Evolutionary conservation across 208 protist genomes (phyloP).

Genomic region (Crithidia thermophila): DNA sequence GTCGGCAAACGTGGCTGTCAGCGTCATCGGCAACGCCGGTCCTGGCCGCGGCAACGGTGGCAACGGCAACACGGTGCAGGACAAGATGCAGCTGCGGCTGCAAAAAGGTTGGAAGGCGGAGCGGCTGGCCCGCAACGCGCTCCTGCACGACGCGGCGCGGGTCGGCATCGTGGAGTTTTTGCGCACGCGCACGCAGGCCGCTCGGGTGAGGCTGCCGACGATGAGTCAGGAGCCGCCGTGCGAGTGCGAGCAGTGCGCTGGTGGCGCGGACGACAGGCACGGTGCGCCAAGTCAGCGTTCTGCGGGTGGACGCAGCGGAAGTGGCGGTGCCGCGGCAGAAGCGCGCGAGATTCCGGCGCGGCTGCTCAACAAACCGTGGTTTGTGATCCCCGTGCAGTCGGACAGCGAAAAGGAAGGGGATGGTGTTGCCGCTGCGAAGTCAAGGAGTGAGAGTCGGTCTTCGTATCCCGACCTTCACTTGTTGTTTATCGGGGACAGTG

Average conservation of each 20-base stretch:
- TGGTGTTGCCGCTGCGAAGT: background rate
- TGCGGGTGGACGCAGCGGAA: too few species aligned
- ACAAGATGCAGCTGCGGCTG: background rate
- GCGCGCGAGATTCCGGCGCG: constrained; percentile 1
- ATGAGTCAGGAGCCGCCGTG: background rate
- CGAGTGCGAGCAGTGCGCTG: background rate
- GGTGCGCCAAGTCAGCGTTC: too few species aligned
- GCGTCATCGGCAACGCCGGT: background rate
- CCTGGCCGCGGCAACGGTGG: background rate
- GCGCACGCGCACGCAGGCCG: background rate
- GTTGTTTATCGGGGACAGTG: constrained; percentile 30
- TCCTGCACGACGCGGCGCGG: constrained; percentile 2
- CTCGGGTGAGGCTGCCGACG: background rate
- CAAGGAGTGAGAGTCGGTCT: too few species aligned
- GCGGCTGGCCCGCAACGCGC: constrained; percentile 5
- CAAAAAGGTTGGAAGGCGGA: constrained; percentile 14
- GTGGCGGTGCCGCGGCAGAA: too few species aligned
- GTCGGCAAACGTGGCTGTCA: background rate
- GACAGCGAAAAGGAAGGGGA: background rate
- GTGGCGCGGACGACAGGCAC: too few species aligned
- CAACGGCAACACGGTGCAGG: background rate
- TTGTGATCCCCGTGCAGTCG: constrained; percentile 10
- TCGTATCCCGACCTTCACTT: constrained; percentile 19
- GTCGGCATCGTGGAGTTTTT: constrained; percentile 26
- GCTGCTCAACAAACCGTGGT: constrained; percentile 26